These are phyloP conservation scores for Carex cristatella DNA, from an alignment of 176 grass and related monocot genomes.

Conservation along the genomic window DNA sequence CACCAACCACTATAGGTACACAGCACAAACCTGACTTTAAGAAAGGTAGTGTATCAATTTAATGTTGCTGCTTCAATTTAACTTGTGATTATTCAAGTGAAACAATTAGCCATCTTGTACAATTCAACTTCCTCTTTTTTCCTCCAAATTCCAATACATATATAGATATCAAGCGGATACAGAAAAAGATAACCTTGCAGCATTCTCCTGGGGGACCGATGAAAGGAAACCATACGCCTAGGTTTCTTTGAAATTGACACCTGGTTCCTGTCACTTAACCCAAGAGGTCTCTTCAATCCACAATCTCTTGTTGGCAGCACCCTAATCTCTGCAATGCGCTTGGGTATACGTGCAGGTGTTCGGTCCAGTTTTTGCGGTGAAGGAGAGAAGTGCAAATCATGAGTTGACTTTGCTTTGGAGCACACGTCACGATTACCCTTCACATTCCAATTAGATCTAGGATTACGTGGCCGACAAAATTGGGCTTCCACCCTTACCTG, in stretches of 20 bases:
- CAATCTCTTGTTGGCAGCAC: conserved; percentile 1
- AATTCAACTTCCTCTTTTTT: not conserved
- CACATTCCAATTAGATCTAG: conserved; percentile 61
- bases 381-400: conserved; percentile 37
- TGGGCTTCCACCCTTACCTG: conserved; percentile 83
- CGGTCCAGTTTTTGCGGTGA: conserved; percentile 29
- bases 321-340: conserved; percentile 31
- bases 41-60: not conserved
- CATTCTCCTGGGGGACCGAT: conserved; percentile 61
- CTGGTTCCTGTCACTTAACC: conserved; percentile 61
- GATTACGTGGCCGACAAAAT: conserved; percentile 73
- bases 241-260: conserved; percentile 47
- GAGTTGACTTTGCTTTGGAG: conserved; percentile 34
- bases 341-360: conserved; percentile 31
- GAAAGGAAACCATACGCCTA: conserved; percentile 54
- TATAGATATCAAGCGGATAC: not conserved
- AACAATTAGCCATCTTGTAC: not conserved
- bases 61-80: not conserved
- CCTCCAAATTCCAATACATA: not conserved
- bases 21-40: not conserved
- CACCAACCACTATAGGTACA: not conserved
- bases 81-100: not conserved
- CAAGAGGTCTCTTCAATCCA: conserved; percentile 57
- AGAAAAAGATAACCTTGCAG: conserved; percentile 43
- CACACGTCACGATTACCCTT: conserved; percentile 75